phyloP scores from a whole-genome alignment of 2,329 filamentous ascomycete species.

The Fusarium sp. region DNA sequence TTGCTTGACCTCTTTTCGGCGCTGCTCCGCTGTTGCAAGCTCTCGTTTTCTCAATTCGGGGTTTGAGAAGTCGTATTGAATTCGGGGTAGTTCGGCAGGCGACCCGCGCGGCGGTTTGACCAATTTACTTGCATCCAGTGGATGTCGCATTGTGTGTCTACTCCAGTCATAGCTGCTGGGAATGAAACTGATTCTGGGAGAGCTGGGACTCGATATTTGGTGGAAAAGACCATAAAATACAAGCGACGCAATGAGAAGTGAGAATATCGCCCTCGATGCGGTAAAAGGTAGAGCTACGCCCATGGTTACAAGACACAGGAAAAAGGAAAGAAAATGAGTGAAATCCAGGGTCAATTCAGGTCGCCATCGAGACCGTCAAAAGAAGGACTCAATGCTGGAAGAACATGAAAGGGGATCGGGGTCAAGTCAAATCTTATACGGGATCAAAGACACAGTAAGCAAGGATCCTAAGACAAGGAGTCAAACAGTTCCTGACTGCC shows the following conservation, averaged over 20 bases:
- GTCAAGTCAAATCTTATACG: constrained; percentile 27
- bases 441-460: constrained; percentile 6
- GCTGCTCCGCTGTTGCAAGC: constrained; percentile 9
- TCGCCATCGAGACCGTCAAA: constrained; percentile 23
- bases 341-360: constrained; percentile 10
- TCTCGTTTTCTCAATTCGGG: constrained; percentile 28
- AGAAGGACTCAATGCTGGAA: constrained; percentile 1
- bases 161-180: constrained; percentile 43
- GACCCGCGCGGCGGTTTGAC: constrained; percentile 25
- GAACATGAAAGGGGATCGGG: constrained; percentile 1
- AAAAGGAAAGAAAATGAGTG: constrained; percentile 8
- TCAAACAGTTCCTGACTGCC: constrained; percentile 22
- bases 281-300: constrained; percentile 40
- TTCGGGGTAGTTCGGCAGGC: constrained; percentile 28
- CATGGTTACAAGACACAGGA: constrained; percentile 23
- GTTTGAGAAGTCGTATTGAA: constrained; percentile 39
- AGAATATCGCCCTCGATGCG: constrained; percentile 33
- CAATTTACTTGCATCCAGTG: constrained; percentile 22
- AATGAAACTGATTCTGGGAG: constrained; percentile 28
- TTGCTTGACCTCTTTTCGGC: constrained; percentile 56
- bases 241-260: constrained; percentile 27
- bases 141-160: constrained; percentile 24
- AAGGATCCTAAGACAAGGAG: constrained; percentile 28
- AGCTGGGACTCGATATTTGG: constrained; percentile 12
- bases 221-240: constrained; percentile 34